These are phyloP conservation scores for Pleurotus djamor DNA, from an alignment of 768 basidiomycete species.

Conservation along the genomic window DNA sequence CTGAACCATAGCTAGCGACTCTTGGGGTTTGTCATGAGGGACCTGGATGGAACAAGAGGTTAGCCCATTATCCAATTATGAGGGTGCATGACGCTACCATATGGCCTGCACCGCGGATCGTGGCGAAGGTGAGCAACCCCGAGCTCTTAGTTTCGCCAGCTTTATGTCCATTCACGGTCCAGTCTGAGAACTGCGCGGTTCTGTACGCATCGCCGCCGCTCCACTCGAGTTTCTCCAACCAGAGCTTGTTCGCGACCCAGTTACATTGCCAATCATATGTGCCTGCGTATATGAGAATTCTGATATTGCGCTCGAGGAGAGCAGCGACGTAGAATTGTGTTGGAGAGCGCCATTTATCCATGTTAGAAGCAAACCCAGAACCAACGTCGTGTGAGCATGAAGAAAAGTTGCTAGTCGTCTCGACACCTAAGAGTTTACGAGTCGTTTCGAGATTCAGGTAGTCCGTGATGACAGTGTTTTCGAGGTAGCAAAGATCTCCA, in stretches of 20 bases:
- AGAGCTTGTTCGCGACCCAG: slow-evolving; percentile 73
- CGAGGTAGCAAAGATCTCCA: slow-evolving; percentile 32
- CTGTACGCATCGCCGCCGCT: slow-evolving; percentile 54
- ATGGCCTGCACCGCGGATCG: slow-evolving; percentile 58
- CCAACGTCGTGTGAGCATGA: slow-evolving; percentile 54
- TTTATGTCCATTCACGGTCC: slow-evolving; percentile 47
- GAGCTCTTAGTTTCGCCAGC: slow-evolving; percentile 46
- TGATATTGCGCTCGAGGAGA: slow-evolving; percentile 75
- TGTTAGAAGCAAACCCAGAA: slow-evolving; percentile 45
- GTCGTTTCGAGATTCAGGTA: slow-evolving; percentile 59
- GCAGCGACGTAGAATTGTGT: slow-evolving; percentile 65
- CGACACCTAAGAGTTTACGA: slow-evolving; percentile 54
- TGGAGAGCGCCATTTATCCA: slow-evolving; percentile 59
- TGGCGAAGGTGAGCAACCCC: slow-evolving; percentile 46
- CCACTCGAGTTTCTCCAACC: slow-evolving; percentile 78
- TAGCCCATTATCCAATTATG: not conserved
- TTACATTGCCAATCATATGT: slow-evolving; percentile 82
- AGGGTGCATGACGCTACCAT: slow-evolving; percentile 37
- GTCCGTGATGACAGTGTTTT: slow-evolving; percentile 34
- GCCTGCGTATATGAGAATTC: slow-evolving; percentile 72
- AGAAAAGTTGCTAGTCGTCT: slow-evolving; percentile 50
- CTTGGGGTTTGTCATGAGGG: slow-evolving; percentile 58
- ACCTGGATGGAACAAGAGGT: slow-evolving; percentile 27
- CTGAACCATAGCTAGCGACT: slow-evolving; percentile 57
- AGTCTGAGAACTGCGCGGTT: slow-evolving; percentile 48